Percentiles rank a stretch among this genome's conserved stretches.
Conservation (phyloP, 768 basidiomycete species). For the Lepiota subincarnata region DNA sequence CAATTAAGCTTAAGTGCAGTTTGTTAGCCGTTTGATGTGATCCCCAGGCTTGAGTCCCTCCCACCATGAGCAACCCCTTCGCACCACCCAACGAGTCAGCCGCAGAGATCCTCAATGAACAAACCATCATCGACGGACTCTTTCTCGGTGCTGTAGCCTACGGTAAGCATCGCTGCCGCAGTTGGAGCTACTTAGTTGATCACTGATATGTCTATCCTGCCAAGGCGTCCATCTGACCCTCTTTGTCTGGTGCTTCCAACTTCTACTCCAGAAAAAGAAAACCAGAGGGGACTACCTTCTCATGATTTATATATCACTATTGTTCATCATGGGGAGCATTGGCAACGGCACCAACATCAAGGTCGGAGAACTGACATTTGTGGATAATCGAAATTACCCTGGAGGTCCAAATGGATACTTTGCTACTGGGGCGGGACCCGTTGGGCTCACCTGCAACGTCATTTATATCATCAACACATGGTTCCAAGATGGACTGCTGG, state of each 20-base stretch:
- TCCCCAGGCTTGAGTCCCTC: background rate
- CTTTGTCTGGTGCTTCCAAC: conserved; percentile 13
- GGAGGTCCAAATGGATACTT: conserved; percentile 15
- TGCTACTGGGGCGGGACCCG: conserved; percentile 7
- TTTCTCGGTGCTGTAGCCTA: conserved; percentile 19
- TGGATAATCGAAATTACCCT: conserved; percentile 19
- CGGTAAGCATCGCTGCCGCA: conserved; percentile 10
- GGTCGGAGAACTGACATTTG: conserved; percentile 17
- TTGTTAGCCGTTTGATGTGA: background rate
- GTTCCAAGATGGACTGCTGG: conserved; percentile 18
- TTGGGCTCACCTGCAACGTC: conserved; percentile 14
- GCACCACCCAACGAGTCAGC: conserved; percentile 9
- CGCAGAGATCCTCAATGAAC: conserved; percentile 17
- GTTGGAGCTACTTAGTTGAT: background rate
- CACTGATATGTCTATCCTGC: background rate
- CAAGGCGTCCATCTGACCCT: conserved; percentile 13
- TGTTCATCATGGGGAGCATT: conserved; percentile 21
- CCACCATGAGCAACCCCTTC: conserved; percentile 8
- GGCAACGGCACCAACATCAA: conserved; percentile 17
- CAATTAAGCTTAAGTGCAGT: background rate
- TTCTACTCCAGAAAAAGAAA: conserved; percentile 1
- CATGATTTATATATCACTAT: conserved; percentile 13
- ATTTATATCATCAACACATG: conserved; percentile 17
- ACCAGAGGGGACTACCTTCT: conserved; percentile 5
- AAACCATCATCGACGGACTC: conserved; percentile 19